Percentiles rank a stretch among this genome's conserved stretches.
phyloP scores from a whole-genome alignment of 2,329 filamentous ascomycete species.

The Hypoxylon sp. region DNA sequence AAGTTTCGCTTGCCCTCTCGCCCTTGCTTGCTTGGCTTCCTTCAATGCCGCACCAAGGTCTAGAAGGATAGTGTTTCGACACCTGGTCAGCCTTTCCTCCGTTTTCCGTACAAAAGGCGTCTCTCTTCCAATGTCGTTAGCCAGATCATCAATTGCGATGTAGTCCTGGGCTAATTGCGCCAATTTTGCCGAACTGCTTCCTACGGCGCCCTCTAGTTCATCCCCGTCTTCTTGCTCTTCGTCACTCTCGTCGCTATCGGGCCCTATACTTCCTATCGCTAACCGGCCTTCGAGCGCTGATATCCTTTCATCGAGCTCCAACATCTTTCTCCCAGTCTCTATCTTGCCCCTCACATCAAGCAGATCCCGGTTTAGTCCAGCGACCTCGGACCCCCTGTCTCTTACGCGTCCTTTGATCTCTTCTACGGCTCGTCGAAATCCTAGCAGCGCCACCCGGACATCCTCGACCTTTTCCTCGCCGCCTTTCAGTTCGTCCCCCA shows the following conservation, averaged over 20 bases:
- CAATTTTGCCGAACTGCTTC: constrained; percentile 65
- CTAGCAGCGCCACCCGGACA: constrained; percentile 86
- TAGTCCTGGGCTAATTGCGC: constrained; percentile 64
- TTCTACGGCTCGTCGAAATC: constrained; percentile 86
- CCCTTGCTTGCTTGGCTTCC: constrained; percentile 61
- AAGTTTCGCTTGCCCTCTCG: constrained; percentile 61
- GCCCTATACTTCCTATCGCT: constrained; percentile 64
- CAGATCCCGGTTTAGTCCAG: constrained; percentile 75
- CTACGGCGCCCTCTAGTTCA: constrained; percentile 56
- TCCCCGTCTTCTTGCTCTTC: constrained; percentile 59
- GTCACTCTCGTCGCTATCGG: constrained; percentile 54
- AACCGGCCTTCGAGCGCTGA: constrained; percentile 74
- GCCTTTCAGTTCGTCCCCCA: constrained; percentile 85
- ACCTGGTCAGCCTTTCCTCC: constrained; percentile 67
- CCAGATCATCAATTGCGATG: constrained; percentile 59
- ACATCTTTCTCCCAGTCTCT: constrained; percentile 71
- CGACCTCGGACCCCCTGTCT: constrained; percentile 74
- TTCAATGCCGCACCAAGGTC: constrained; percentile 67
- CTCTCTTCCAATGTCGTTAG: constrained; percentile 63
- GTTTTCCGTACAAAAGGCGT: constrained; percentile 66
- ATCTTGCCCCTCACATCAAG: constrained; percentile 74
- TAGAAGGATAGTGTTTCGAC: constrained; percentile 70
- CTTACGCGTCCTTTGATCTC: constrained; percentile 78
- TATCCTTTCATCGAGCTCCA: constrained; percentile 77
- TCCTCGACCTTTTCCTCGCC: constrained; percentile 95